phyloP scores from a whole-genome alignment of 176 grass and related monocot genomes.

The Aegilops speltoides region DNA sequence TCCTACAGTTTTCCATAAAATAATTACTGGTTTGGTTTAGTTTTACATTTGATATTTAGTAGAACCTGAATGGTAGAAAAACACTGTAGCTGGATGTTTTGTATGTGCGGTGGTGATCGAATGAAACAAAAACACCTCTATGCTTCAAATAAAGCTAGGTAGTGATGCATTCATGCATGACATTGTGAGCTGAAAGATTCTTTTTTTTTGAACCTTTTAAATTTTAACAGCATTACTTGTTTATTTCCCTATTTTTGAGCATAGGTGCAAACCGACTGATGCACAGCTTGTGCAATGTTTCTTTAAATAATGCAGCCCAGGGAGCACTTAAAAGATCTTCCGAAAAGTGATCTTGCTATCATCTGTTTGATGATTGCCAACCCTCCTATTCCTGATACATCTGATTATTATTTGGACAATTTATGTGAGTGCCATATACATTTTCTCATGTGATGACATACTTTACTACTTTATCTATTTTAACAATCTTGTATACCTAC shows the following conservation, averaged over 20 bases:
- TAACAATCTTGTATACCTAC: neutral
- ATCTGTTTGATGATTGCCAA: constrained; percentile 82
- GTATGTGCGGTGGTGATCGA: neutral
- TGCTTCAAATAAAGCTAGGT: constrained; percentile 9
- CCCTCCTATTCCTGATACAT: constrained; percentile 89
- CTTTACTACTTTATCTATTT: neutral
- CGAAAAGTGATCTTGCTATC: constrained; percentile 64
- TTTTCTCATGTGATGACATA: constrained; percentile 18
- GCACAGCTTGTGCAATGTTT: constrained; percentile 28
- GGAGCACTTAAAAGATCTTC: constrained; percentile 55
- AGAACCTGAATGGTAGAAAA: constrained; percentile 11
- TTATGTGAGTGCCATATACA: constrained; percentile 61
- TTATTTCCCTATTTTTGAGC: neutral
- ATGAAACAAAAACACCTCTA: neutral
- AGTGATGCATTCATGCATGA: neutral
- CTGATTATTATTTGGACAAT: constrained; percentile 65
- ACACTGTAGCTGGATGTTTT: neutral
- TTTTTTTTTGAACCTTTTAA: neutral
- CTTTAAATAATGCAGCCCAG: constrained; percentile 59
- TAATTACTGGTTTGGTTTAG: neutral
- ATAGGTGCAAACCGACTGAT: constrained; percentile 3
- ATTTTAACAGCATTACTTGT: neutral
- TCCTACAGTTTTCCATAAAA: neutral
- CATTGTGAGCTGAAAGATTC: neutral
- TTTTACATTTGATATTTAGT: constrained; percentile 4